A percentile compares a stretch with the other conserved stretches of the same genome.
phyloP scores from a whole-genome alignment of 768 basidiomycete genomes.

The Myochromella boudieri region DNA sequence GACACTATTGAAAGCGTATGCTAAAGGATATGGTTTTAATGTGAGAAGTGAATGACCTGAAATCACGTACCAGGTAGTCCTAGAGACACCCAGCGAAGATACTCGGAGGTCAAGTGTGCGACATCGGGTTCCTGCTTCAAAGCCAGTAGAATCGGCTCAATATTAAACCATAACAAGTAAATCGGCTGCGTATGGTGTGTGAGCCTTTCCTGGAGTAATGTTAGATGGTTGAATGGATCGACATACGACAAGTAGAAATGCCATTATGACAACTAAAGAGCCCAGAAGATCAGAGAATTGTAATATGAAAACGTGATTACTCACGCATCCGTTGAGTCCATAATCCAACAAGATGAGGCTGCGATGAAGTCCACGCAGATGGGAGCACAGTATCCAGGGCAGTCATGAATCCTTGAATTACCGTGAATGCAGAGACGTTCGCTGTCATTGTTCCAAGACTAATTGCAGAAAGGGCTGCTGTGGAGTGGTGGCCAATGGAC shows the following conservation, averaged over 20 bases:
- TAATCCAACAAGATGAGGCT: constrained; percentile 82
- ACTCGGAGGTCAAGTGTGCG: constrained; percentile 70
- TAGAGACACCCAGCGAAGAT: constrained; percentile 73
- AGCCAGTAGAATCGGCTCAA: constrained; percentile 73
- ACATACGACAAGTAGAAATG: constrained; percentile 58
- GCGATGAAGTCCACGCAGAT: constrained; percentile 89
- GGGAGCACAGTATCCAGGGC: constrained; percentile 93
- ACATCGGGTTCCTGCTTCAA: constrained; percentile 84
- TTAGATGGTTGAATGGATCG: too few species aligned
- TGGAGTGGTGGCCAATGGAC: constrained; percentile 89
- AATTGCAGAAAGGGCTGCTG: constrained; percentile 83
- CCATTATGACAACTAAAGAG: constrained; percentile 62
- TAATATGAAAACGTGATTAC: constrained; percentile 25
- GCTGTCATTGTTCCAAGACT: constrained; percentile 75
- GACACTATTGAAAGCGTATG: constrained; percentile 52
- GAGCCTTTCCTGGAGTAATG: too few species aligned
- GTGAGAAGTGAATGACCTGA: constrained; percentile 2
- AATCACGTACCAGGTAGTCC: constrained; percentile 65
- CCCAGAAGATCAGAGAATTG: constrained; percentile 4
- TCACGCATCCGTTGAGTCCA: constrained; percentile 89
- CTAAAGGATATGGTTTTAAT: constrained; percentile 15
- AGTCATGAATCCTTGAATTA: constrained; percentile 79
- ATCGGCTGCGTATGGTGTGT: constrained; percentile 47
- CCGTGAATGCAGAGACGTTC: constrained; percentile 73
- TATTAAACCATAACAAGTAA: constrained; percentile 75